Base-by-base conservation (phyloP, 108 stramenopile species). In the Cyclotella sp. region DNA sequence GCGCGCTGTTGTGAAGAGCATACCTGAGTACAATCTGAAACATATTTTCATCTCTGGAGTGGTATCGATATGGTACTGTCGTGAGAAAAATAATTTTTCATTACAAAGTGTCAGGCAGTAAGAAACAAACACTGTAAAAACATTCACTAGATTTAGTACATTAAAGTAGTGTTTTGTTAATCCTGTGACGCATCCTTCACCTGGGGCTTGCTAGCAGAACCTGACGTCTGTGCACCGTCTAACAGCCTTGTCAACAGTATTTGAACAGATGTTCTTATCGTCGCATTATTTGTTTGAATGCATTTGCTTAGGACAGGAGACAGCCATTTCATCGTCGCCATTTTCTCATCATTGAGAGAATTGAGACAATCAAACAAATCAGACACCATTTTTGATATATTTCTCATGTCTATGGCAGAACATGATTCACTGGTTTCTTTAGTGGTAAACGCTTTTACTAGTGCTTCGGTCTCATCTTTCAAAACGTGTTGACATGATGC, bases 381-480 rank as follows among this genome's bases (percentile, higher is more conserved):
- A 22, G 76, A 78, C 5, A 87, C 73, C 71, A 87, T 72, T 62
- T 79, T 78, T 4, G 82, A 82, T 24, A 82, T 70, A n/a, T 76
- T 76, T 47, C 63, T 49, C 70, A 85, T 65, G 51, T 87, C 87
- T 46, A 77, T 28, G 12, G 63, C 55, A 47, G 81, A 69, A 49
- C 77, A 44, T 15, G 78, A 77, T 63, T 73, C 76, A 52, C 69
- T 75, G 34, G 85, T 68, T 66, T 95, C 95, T 73, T 85, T 88
- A 53, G 77, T 73, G 46, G 92, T 70, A 59, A 90, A 91, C 14
- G 82, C 77, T 63, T 81, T 69, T 41, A 92, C 66, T 42, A 95
- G 77, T 9, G 73, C 68, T 69, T 88, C 83, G 3, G 84, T 91
- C 62, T 91, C 87, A 49, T 91, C 89, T 74, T 87, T 90, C 40